Percentiles rank a stretch among this genome's conserved stretches.
These are phyloP conservation scores for Arachis hypogaea DNA, from an alignment of 306 rosid species.

Conservation along the genomic window DNA sequence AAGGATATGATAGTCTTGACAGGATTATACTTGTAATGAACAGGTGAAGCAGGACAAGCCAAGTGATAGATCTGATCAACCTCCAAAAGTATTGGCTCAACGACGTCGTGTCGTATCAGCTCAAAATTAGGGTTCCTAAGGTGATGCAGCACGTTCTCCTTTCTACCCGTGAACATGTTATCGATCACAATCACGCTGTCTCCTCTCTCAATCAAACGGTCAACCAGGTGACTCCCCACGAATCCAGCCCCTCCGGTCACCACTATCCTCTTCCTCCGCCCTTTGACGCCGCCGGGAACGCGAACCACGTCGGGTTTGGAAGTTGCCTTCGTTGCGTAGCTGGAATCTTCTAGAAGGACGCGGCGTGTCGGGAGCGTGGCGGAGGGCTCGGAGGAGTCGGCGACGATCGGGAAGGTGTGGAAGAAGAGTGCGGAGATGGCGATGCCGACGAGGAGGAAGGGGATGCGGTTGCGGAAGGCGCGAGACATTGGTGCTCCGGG, in stretches of 20 bases:
- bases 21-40: conserved; percentile 92
- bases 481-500: not conserved
- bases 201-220: conserved; percentile 79
- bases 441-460: conserved; percentile 45
- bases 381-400: conserved; percentile 9
- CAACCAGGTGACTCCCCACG: conserved; percentile 94
- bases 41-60: conserved; percentile 98
- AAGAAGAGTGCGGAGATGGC: conserved; percentile 45
- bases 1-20: conserved; percentile 97
- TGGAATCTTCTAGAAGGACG: conserved; percentile 47
- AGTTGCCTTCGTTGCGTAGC: not conserved
- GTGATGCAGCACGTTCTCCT: conserved; percentile 74
- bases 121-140: conserved; percentile 82
- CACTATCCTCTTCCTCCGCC: conserved; percentile 54
- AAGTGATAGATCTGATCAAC: conserved; percentile 95
- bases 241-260: conserved; percentile 98
- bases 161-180: conserved; percentile 85
- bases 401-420: conserved; percentile 32
- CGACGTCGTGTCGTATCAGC: conserved; percentile 93
- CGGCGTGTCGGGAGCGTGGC: conserved; percentile 49
- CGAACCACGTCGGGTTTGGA: not conserved
- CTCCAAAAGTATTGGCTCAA: conserved; percentile 78
- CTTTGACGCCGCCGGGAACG: not conserved
- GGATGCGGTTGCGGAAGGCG: conserved; percentile 16
- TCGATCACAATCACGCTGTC: conserved; percentile 86